Conservation (phyloP, 2,329 filamentous ascomycete genomes). For the Pseudogymnoascus sp. region DNA sequence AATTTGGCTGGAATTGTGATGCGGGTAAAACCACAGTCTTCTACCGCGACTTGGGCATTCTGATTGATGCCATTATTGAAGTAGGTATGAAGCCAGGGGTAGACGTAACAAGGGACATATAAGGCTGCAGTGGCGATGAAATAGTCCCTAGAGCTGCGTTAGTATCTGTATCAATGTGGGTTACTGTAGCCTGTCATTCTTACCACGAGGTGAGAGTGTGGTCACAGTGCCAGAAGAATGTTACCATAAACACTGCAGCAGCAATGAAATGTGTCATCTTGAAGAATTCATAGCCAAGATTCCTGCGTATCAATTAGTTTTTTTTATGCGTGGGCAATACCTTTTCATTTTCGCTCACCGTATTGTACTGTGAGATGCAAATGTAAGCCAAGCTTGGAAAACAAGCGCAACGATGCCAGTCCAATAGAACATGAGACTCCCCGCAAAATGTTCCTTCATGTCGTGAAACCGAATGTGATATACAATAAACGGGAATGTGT, state of each 20-base stretch:
- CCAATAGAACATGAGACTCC: conserved; percentile 39
- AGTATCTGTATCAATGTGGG: neutral
- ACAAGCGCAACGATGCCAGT: conserved; percentile 47
- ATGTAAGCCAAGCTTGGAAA: conserved; percentile 45
- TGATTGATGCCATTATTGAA: conserved; percentile 41
- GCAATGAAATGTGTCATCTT: conserved; percentile 47
- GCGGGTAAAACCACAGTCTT: conserved; percentile 34
- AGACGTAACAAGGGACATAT: conserved; percentile 40
- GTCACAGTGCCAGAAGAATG: conserved; percentile 54
- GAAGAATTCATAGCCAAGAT: conserved; percentile 52
- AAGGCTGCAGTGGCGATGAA: conserved; percentile 48
- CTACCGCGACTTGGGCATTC: conserved; percentile 33
- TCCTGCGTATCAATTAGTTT: conserved; percentile 28
- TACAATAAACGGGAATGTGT: conserved; percentile 54
- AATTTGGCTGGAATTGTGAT: conserved; percentile 35
- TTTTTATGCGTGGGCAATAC: neutral
- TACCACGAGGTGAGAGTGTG: conserved; percentile 46
- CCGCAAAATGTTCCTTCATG: conserved; percentile 39
- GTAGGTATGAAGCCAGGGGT: conserved; percentile 38
- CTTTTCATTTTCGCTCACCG: conserved; percentile 30
- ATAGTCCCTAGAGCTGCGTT: conserved; percentile 40
- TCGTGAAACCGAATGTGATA: conserved; percentile 40
- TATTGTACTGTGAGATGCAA: conserved; percentile 43
- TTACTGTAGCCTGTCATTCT: neutral
- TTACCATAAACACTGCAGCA: conserved; percentile 45